Evolutionary conservation across 768 basidiomycete species (phyloP).

Genomic region (Royoungia palumana): DNA sequence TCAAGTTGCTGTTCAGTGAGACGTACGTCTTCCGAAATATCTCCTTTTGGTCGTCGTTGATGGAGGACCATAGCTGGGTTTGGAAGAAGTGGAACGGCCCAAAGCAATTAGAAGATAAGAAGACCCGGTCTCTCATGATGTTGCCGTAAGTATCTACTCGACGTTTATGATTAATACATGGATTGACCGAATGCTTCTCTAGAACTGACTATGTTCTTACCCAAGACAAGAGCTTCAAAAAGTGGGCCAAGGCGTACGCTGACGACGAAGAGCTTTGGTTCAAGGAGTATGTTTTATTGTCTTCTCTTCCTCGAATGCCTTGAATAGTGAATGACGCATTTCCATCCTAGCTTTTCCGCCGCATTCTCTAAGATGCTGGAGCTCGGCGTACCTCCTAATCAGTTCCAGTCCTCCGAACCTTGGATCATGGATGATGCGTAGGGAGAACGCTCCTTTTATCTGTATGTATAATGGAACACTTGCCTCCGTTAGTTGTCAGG

Average conservation of each 20-base stretch:
- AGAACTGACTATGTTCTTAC: conserved; percentile 86
- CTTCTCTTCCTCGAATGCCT: background rate
- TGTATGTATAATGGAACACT: background rate
- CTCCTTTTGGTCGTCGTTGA: background rate
- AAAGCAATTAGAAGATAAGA: conserved; percentile 92
- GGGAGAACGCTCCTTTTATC: conserved; percentile 24
- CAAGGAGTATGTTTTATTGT: conserved; percentile 69
- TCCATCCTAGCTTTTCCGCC: conserved; percentile 65
- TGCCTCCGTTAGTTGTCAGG: background rate
- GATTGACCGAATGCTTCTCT: background rate
- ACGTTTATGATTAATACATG: background rate
- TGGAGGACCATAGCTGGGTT: conserved; percentile 52
- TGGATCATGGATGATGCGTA: conserved; percentile 55
- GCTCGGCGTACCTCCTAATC: conserved; percentile 84
- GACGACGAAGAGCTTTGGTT: conserved; percentile 85
- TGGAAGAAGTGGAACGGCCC: conserved; percentile 96
- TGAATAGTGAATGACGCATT: background rate
- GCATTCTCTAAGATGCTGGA: conserved; percentile 81
- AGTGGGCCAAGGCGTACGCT: conserved; percentile 84
- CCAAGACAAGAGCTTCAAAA: conserved; percentile 92
- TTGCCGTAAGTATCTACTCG: conserved; percentile 60
- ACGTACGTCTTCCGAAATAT: conserved; percentile 42
- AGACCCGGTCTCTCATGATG: conserved; percentile 90
- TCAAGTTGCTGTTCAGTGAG: conserved; percentile 81
- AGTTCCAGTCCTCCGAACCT: conserved; percentile 69